A percentile compares a stretch with the other conserved stretches of the same genome.
Evolutionary conservation across 2,329 filamentous ascomycete species (phyloP).

Genomic region (Clonostachys byssicola): DNA sequence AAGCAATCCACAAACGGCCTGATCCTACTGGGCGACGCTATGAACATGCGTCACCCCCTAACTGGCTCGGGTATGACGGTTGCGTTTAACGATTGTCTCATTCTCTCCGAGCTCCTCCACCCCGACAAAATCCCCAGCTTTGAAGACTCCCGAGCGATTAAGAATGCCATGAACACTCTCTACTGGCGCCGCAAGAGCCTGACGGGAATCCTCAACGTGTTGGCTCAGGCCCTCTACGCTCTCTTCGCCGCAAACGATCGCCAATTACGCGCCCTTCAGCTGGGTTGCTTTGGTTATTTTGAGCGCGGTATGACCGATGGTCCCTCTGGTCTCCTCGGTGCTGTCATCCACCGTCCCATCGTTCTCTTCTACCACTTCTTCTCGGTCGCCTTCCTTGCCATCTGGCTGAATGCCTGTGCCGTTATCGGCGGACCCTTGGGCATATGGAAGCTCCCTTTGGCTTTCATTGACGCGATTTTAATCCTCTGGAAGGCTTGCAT

Average conservation of each 20-base stretch:
- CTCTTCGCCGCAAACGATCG: constrained; percentile 84
- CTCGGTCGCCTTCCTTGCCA: constrained; percentile 80
- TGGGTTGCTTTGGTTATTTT: constrained; percentile 93
- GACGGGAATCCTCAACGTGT: constrained; percentile 89
- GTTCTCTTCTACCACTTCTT: constrained; percentile 93
- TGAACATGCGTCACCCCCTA: constrained; percentile 99
- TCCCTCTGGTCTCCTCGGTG: constrained; percentile 77
- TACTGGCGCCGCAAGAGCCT: constrained; percentile 84
- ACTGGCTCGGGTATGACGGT: constrained; percentile 99
- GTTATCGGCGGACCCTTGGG: constrained; percentile 27
- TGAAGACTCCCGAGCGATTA: constrained; percentile 60
- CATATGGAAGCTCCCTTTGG: constrained; percentile 49
- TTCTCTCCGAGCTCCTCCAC: constrained; percentile 70
- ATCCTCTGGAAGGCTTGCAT: constrained; percentile 78
- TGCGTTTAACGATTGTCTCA: constrained; percentile 84
- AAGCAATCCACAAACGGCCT: constrained; percentile 57
- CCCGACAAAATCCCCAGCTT: constrained; percentile 67
- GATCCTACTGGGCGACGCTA: constrained; percentile 84
- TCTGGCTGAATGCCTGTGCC: constrained; percentile 57
- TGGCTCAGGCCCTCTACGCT: constrained; percentile 89
- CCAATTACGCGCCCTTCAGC: constrained; percentile 75
- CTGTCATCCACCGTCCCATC: constrained; percentile 71
- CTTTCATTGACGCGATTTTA: constrained; percentile 59
- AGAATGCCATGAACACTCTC: constrained; percentile 67
- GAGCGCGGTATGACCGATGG: constrained; percentile 70